These are phyloP conservation scores for Saccharomyces pastorianus DNA, from an alignment of 1,139 yeast genomes.

Conservation along the genomic window DNA sequence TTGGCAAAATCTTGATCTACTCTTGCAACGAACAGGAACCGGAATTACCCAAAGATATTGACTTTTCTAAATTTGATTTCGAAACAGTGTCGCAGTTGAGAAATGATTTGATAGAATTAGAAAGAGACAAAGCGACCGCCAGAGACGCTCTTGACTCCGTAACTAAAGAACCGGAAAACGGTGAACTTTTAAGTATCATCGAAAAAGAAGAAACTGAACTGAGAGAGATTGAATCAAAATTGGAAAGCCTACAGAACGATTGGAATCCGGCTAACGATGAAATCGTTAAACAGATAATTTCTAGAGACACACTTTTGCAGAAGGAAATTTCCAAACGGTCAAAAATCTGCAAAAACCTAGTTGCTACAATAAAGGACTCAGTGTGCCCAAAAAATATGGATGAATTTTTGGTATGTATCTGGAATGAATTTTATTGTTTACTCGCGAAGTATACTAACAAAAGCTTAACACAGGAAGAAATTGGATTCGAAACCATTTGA, in stretches of 20 bases:
- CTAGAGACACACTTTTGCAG: constrained; percentile 9
- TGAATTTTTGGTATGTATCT: constrained; percentile 20
- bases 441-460: constrained; percentile 3
- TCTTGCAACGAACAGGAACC: constrained; percentile 28
- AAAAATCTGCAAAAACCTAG: constrained; percentile 11
- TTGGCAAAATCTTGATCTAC: constrained; percentile 36
- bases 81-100: constrained; percentile 17
- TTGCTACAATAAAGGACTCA: constrained; percentile 19
- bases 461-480: constrained; percentile 13
- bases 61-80: constrained; percentile 10
- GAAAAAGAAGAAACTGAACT: constrained; percentile 6
- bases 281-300: constrained; percentile 7
- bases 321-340: constrained; percentile 14
- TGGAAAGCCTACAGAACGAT: constrained; percentile 10
- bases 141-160: constrained; percentile 9
- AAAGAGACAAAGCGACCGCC: constrained; percentile 13
- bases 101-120: constrained; percentile 16
- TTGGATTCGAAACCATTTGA: constrained; percentile 15
- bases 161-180: constrained; percentile 17
- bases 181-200: constrained; percentile 10
- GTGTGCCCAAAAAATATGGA: constrained; percentile 17
- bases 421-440: not conserved
- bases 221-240: constrained; percentile 4
- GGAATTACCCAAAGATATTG: constrained; percentile 9
- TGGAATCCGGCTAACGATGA: constrained; percentile 16